phyloP scores from a whole-genome alignment of 164 flowering plant genomes.

The Kingdonia uniflora region DNA sequence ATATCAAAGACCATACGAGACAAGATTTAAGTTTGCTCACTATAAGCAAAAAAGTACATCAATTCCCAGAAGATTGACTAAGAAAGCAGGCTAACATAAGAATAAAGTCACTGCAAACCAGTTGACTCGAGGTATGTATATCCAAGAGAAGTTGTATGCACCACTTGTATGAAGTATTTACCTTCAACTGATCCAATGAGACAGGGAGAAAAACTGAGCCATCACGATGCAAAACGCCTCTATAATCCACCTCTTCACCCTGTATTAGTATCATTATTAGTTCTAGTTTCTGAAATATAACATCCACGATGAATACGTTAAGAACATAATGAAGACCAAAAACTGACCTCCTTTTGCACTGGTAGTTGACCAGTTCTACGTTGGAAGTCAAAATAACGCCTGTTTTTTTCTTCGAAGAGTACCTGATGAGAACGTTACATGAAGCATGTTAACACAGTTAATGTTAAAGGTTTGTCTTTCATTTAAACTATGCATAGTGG shows the following conservation, averaged over 20 bases:
- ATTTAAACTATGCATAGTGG: constrained; percentile 2
- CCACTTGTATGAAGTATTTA: constrained; percentile 10
- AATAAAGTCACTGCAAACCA: too few relatives aligned
- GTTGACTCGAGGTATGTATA: too few relatives aligned
- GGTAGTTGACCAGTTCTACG: constrained; percentile 89
- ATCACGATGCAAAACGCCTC: constrained; percentile 95
- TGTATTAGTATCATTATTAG: constrained; percentile 13
- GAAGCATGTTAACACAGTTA: not conserved
- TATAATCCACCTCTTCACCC: constrained; percentile 95
- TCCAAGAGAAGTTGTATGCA: not conserved
- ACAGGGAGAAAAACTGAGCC: constrained; percentile 96
- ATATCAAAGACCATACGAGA: not conserved
- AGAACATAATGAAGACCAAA: not conserved
- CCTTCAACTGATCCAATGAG: constrained; percentile 83
- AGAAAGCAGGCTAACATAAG: too few relatives aligned
- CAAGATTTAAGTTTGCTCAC: too few relatives aligned
- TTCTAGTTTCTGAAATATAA: not conserved
- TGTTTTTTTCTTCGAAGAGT: constrained; percentile 84
- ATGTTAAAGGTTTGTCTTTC: not conserved
- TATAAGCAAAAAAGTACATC: too few relatives aligned
- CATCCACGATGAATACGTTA: not conserved
- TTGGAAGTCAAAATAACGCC: constrained; percentile 91
- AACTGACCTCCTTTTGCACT: constrained; percentile 74
- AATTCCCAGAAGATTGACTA: too few relatives aligned
- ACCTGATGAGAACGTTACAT: constrained; percentile 27